phyloP scores from a whole-genome alignment of 2,329 filamentous ascomycete genomes.

The Nakataea oryzae region DNA sequence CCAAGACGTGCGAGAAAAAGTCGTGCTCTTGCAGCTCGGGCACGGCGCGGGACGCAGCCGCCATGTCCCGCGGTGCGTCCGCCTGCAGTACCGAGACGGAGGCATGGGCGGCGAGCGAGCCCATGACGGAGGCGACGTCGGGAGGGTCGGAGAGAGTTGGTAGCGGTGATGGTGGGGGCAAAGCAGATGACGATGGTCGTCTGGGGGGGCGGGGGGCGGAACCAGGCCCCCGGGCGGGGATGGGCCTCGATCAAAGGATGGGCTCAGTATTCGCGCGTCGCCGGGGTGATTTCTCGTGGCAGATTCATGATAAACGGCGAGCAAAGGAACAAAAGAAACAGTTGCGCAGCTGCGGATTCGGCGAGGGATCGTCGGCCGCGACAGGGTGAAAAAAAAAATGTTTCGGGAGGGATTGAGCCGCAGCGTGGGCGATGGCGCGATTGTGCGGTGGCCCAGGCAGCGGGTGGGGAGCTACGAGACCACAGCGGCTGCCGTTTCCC shows the following conservation, averaged over 20 bases:
- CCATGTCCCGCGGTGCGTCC: slow-evolving; percentile 6
- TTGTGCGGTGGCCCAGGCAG: too few species aligned
- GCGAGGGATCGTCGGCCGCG: neutral
- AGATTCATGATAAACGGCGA: neutral
- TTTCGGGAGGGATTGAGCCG: neutral
- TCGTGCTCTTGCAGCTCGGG: slow-evolving; percentile 28
- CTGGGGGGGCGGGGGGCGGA: neutral
- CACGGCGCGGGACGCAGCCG: neutral
- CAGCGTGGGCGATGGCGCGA: neutral
- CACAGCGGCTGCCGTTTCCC: neutral
- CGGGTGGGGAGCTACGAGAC: neutral
- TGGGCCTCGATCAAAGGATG: neutral
- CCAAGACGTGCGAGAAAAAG: slow-evolving; percentile 29
- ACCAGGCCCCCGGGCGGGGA: neutral
- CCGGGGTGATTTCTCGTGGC: neutral
- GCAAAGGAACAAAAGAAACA: too few species aligned
- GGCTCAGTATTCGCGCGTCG: neutral
- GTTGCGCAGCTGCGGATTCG: neutral
- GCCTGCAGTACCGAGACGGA: neutral
- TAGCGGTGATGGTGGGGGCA: neutral
- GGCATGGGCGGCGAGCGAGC: slow-evolving; percentile 12
- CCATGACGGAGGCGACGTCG: slow-evolving; percentile 8
- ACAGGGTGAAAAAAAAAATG: too few species aligned
- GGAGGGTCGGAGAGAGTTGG: neutral
- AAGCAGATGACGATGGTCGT: neutral